These are phyloP conservation scores for Trypanosoma congolense DNA, from an alignment of 208 protist genomes.

Conservation along the genomic window DNA sequence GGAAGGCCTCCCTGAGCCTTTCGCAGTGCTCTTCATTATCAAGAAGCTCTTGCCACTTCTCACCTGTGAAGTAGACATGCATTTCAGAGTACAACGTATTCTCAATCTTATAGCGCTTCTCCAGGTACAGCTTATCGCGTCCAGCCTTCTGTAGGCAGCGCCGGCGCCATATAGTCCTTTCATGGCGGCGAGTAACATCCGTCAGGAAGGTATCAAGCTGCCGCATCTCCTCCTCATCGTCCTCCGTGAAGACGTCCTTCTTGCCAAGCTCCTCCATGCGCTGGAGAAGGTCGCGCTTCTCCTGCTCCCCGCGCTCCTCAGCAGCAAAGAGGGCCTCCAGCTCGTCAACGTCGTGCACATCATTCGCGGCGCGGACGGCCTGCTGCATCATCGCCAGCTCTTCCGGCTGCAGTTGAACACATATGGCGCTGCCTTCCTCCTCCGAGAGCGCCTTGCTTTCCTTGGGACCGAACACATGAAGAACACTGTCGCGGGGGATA, in stretches of 20 bases:
- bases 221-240: slow-evolving; percentile 71
- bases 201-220: slow-evolving; percentile 54
- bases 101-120: slow-evolving; percentile 29
- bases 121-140: slow-evolving; percentile 58
- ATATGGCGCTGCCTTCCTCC: slow-evolving; percentile 27
- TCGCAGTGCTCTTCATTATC: slow-evolving; percentile 32
- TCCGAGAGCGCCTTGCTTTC: slow-evolving; percentile 24
- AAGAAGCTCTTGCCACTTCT: slow-evolving; percentile 47
- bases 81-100: slow-evolving; percentile 53
- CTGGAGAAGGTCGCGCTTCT: slow-evolving; percentile 47
- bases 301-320: slow-evolving; percentile 51
- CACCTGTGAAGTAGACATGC: slow-evolving; percentile 55
- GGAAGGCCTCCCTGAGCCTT: slow-evolving; percentile 40
- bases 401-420: slow-evolving; percentile 42
- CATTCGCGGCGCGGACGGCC: slow-evolving; percentile 30
- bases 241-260: slow-evolving; percentile 37
- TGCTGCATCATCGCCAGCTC: slow-evolving; percentile 34
- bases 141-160: slow-evolving; percentile 46
- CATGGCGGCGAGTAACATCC: slow-evolving; percentile 47
- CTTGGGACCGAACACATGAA: slow-evolving; percentile 59
- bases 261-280: slow-evolving; percentile 50
- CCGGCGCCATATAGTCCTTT: slow-evolving; percentile 51
- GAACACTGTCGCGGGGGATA: slow-evolving; percentile 45
- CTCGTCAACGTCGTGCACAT: slow-evolving; percentile 55
- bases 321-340: slow-evolving; percentile 46